Evolutionary conservation across 495 filamentous ascomycete species (phyloP), one percentile per base, ranked within the genome.

Genomic region (Tuber melanosporum): DNA sequence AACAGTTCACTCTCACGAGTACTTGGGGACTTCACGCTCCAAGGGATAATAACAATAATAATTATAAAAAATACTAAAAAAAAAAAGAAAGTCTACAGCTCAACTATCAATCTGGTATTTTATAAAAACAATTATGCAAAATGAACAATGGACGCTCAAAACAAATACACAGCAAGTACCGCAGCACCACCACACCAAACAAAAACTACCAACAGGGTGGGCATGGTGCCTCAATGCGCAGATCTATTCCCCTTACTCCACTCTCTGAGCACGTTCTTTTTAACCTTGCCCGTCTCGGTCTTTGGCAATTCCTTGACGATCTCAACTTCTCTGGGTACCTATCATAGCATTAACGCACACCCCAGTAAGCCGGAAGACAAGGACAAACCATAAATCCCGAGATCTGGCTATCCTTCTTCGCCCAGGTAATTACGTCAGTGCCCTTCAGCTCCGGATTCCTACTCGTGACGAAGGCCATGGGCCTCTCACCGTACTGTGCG

Each of bases 211-310:
- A 15, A 62, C 52, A 2, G n/a, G 10, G n/a, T 62, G 9, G 52
- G 52, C 10, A 10, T 26, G 52, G 22, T 62, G n/a, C 15, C 73
- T 41, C 73, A 75, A 41, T 41, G 36, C 22, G 72, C 72, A 49
- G 20, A 52, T 20, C 46, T 75, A 52, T 82, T 82, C 20, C 87
- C 89, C 85, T 89, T 95, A 6, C 92, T 92, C 95, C 93, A 95
- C 82, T 93, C 92, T 77, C 94, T 86, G 70, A 99, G 82, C 62
- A 97, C 90, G 84, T 98, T 98, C 88, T 99, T 99, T 88, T 92
- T 91, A 73, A 99, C 86, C 87, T 99, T 98, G 42, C 95, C 95
- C 3, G 95, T 99, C 82, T 91, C 94, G 42, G 96, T 99, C 89
- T 99, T 98, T 19, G 95, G 95, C 74, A 99, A 86, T 84, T 98